Evolutionary conservation across 139 green algal genomes (phyloP), one percentile per base, ranked within the genome.

Genomic region (Pseudopediastrum boryanum): DNA sequence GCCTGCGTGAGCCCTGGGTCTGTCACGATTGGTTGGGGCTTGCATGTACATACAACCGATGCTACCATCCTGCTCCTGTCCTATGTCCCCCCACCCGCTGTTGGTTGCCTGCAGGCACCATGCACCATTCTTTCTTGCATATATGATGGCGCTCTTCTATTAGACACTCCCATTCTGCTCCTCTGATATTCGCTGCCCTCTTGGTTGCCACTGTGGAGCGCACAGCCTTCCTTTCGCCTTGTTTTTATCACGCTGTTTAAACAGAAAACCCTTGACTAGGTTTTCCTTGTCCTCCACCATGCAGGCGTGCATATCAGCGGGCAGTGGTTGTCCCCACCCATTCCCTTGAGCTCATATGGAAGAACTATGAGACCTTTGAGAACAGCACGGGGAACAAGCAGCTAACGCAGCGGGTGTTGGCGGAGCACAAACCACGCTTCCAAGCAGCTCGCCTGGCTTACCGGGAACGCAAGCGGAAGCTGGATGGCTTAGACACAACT

Each of bases 291-390:
- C 48, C 48, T 19, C 48, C 16, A 58, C 50, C 63, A 27, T 33
- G 43, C 83, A 94, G 93, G 66, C 77, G 82, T 2, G 83, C 84
- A 13, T 97, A 89, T 77, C 93, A 98, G 79, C 83, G 87, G 2
- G 95, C 94, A 0, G 71, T 98, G 16, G 74, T 85, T 16, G 90
- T 97, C 51, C 94, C 95, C 2, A 91, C 84, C 9, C 50, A 84
- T 39, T 79, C 82, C 23, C 74, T 97, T 68, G 95, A 98, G 39
- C 68, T 75, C 21, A 79, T 98, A 63, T 98, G 95, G 95, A 78
- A 85, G 0, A 83, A 87, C 13, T 98, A 98, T 70, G 94, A 98
- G 86, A 72, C 71, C 0, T 97, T 96, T 81, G 95, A 98, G 82
- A 50, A 48, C 48, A 42, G 71, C 52, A 54, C 62, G 7, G 61